Conservation (phyloP, 768 basidiomycete species). For the Phanerochaete carnosa region DNA sequence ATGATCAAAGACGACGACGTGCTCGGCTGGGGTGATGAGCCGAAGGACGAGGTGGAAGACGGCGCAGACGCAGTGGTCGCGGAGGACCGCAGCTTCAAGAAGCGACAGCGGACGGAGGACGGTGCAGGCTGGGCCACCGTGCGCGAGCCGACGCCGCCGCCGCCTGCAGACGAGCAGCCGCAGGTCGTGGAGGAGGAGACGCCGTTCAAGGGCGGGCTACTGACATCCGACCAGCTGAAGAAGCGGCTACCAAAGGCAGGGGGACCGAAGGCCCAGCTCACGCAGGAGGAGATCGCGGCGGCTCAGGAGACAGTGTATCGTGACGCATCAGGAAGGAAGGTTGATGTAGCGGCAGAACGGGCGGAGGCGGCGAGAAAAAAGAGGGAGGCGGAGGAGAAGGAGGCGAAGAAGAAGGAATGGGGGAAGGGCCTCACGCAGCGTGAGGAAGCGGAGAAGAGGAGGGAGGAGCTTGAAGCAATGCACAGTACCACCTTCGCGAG, state of each 20-base stretch:
- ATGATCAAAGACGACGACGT: conserved; percentile 63
- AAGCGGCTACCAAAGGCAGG: conserved; percentile 45
- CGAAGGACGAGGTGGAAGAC: conserved; percentile 52
- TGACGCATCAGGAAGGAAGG: conserved; percentile 81
- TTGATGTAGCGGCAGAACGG: conserved; percentile 80
- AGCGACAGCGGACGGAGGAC: conserved; percentile 49
- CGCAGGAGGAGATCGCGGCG: conserved; percentile 48
- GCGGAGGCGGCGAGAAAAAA: conserved; percentile 84
- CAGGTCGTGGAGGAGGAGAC: conserved; percentile 45
- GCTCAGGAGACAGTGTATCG: conserved; percentile 94
- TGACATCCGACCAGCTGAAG: conserved; percentile 73
- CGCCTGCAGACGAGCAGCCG: conserved; percentile 67
- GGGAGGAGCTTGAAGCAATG: conserved; percentile 65
- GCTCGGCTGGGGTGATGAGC: conserved; percentile 50
- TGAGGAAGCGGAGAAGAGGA: conserved; percentile 70
- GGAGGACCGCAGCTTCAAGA: conserved; percentile 76
- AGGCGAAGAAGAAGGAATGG: conserved; percentile 96
- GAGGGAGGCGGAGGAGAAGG: conserved; percentile 79
- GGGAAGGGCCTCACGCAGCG: conserved; percentile 92
- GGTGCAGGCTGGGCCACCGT: conserved; percentile 69
- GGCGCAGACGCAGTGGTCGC: conserved; percentile 63
- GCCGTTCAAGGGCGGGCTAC: conserved; percentile 68
- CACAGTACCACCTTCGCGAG: conserved; percentile 67
- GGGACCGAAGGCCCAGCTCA: conserved; percentile 37
- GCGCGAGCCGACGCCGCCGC: conserved; percentile 49